phyloP scores from a whole-genome alignment of 768 basidiomycete genomes.

The Ramaria sp. region DNA sequence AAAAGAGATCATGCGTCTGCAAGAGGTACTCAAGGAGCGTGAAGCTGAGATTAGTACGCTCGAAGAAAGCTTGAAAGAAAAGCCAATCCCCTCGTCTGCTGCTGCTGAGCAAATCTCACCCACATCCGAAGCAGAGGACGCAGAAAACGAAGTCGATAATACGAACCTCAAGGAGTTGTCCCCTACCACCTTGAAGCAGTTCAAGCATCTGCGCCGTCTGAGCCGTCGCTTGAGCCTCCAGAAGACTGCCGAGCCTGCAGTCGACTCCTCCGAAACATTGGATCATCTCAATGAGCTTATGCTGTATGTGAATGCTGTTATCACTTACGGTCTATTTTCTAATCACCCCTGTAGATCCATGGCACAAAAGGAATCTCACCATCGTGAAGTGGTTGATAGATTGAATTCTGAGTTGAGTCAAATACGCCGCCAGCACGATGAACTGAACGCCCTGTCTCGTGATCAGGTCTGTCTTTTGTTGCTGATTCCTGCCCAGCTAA shows the following conservation, averaged over 20 bases:
- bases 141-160: slow-evolving; percentile 5
- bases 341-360: slow-evolving; percentile 59
- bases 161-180: slow-evolving; percentile 36
- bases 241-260: slow-evolving; percentile 18
- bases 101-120: background rate
- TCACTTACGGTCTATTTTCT: background rate
- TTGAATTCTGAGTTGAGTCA: slow-evolving; percentile 58
- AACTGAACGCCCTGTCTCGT: slow-evolving; percentile 66
- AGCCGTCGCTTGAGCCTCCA: slow-evolving; percentile 42
- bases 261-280: slow-evolving; percentile 60
- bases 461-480: slow-evolving; percentile 53
- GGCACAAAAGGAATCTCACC: slow-evolving; percentile 92
- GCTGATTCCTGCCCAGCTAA: background rate
- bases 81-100: slow-evolving; percentile 11
- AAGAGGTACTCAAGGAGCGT: slow-evolving; percentile 82
- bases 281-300: slow-evolving; percentile 85
- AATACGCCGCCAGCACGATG: slow-evolving; percentile 72
- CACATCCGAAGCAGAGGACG: slow-evolving; percentile 4
- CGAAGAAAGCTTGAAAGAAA: slow-evolving; percentile 42
- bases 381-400: slow-evolving; percentile 68
- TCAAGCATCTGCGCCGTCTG: slow-evolving; percentile 55
- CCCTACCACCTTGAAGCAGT: slow-evolving; percentile 61
- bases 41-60: slow-evolving; percentile 82
- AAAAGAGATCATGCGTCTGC: slow-evolving; percentile 91
- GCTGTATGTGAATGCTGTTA: slow-evolving; percentile 45